These are phyloP conservation scores for Allantophomopsis cytisporea DNA, from an alignment of 2,329 filamentous ascomycete genomes.

Conservation along the genomic window DNA sequence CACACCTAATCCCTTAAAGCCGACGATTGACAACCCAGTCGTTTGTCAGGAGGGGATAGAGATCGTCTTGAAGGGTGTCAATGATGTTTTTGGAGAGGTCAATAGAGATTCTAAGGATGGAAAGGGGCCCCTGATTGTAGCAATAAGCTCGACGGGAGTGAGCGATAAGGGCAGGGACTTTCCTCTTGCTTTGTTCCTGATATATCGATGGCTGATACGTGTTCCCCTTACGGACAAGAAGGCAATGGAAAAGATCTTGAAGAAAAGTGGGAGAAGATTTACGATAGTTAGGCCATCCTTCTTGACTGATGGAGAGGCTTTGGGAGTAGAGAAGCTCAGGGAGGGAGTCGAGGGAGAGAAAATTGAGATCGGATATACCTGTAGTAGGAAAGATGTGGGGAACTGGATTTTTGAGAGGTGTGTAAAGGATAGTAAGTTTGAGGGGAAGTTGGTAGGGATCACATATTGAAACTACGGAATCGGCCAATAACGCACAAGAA, in stretches of 20 bases:
- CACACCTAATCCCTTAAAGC: slow-evolving; percentile 10
- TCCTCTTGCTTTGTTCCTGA: slow-evolving; percentile 25
- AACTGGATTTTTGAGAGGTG: slow-evolving; percentile 16
- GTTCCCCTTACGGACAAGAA: slow-evolving; percentile 33
- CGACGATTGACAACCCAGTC: slow-evolving; percentile 28
- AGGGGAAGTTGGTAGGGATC: not conserved
- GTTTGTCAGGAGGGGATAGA: slow-evolving; percentile 32
- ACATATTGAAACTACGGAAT: not conserved
- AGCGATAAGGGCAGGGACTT: slow-evolving; percentile 23
- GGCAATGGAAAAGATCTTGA: slow-evolving; percentile 27
- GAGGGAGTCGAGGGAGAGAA: slow-evolving; percentile 10
- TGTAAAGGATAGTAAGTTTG: not conserved
- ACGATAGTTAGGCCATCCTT: slow-evolving; percentile 14
- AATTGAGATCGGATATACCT: slow-evolving; percentile 18
- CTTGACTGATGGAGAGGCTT: slow-evolving; percentile 14
- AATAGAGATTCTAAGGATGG: not conserved
- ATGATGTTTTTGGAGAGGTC: slow-evolving; percentile 8
- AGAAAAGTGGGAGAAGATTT: slow-evolving; percentile 8
- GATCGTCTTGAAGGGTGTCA: slow-evolving; percentile 24
- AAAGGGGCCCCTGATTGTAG: slow-evolving; percentile 22
- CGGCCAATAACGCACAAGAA: no score
- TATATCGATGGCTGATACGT: slow-evolving; percentile 27
- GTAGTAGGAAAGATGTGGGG: slow-evolving; percentile 20
- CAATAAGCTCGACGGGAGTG: slow-evolving; percentile 29
- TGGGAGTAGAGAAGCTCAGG: slow-evolving; percentile 8